Evolutionary conservation across 495 filamentous ascomycete genomes (phyloP), one percentile per base, ranked within the genome.

Genomic region (Lophiostoma macrostomum): DNA sequence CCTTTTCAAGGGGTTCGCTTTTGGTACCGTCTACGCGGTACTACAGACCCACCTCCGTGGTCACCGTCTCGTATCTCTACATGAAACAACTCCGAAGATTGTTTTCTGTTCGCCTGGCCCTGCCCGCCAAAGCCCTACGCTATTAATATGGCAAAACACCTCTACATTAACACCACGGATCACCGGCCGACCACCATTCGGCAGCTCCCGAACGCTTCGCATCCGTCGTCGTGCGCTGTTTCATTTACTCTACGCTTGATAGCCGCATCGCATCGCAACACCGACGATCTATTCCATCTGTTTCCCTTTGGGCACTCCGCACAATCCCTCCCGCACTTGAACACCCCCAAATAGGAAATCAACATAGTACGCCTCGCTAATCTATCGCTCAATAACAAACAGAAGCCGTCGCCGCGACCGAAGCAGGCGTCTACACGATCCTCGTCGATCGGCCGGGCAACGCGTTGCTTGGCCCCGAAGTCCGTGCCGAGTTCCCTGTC

Each of bases 401-500:
- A 68, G 85, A 89, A 69, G 80, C 86, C 12, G 74, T 76, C 42
- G 84, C 85, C 7, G 85, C 85, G 27, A 77, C 72, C 58, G 64
- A 65, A 52, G 81, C 83, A 0, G 84, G 83, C 31, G 79, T 88
- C 78, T 70, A 77, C 59, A 73, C 77, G 53, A 64, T 77, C 14
- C 65, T 87, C 20, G 76, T 85, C 42, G 73, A 83, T 36, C 69
- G 85, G 43, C 79, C 79, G 4, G 85, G 84, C 22, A 88, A 89
- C 66, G 71, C 76, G 23, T 70, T 70, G 23, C 66, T 87, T 51
- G 64, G 63, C 10, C 61, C 64, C 27, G 74, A 75, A n/a, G 73
- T 70, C n/a, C 67, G 63, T 54, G 54, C 64, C 50, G 40, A 63
- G 14, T 60, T 60, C 24, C 43, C 56, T 4, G 56, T 64, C 23